These are phyloP conservation scores for Aspergillus novoparasiticus DNA, from an alignment of 2,329 filamentous ascomycete genomes.

Conservation along the genomic window DNA sequence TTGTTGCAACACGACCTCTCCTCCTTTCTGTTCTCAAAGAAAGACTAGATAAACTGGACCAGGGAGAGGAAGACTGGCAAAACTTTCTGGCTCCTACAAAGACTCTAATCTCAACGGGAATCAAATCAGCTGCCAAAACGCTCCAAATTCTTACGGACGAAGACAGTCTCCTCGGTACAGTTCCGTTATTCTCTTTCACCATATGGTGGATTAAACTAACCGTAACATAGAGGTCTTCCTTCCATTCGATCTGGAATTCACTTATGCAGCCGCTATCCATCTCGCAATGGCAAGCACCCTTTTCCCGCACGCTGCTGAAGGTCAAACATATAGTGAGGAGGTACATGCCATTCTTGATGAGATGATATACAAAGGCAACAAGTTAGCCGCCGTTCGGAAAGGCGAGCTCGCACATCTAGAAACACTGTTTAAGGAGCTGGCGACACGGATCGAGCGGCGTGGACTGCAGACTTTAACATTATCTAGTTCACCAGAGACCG, in stretches of 20 bases:
- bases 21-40: slow-evolving; percentile 45
- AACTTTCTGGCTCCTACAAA: slow-evolving; percentile 38
- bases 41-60: slow-evolving; percentile 32
- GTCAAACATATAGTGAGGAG: slow-evolving; percentile 23
- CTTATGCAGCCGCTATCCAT: slow-evolving; percentile 39
- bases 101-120: slow-evolving; percentile 42
- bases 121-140: slow-evolving; percentile 46
- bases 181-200: background rate
- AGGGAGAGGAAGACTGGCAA: slow-evolving; percentile 34
- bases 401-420: slow-evolving; percentile 33
- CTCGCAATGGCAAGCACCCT: slow-evolving; percentile 41
- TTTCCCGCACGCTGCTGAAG: slow-evolving; percentile 35
- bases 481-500: background rate
- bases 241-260: slow-evolving; percentile 44
- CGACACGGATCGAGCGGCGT: slow-evolving; percentile 25
- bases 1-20: slow-evolving; percentile 43
- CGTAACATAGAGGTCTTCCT: slow-evolving; percentile 38
- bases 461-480: slow-evolving; percentile 30
- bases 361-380: slow-evolving; percentile 39
- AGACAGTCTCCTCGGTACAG: slow-evolving; percentile 39
- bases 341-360: slow-evolving; percentile 35
- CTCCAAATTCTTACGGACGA: slow-evolving; percentile 42
- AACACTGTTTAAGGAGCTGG: slow-evolving; percentile 30
- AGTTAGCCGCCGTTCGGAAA: slow-evolving; percentile 33
- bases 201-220: background rate